A percentile compares a stretch with the other conserved stretches of the same genome.
Conservation (phyloP, 2,329 filamentous ascomycete species). For the Fusarium gaditjirri region DNA sequence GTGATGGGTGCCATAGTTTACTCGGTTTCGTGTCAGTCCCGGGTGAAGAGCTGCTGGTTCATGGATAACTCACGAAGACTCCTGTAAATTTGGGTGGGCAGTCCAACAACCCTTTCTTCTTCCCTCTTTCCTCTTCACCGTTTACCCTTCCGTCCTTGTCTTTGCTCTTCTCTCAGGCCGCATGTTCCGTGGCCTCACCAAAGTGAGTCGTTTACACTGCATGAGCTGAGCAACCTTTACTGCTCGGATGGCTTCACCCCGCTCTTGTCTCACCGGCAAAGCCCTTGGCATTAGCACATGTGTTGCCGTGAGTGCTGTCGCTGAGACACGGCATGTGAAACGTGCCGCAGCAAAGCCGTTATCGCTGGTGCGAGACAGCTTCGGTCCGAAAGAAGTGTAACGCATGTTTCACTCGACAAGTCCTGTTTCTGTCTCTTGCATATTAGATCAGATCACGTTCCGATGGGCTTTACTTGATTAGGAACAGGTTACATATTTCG, state of each 20-base stretch:
- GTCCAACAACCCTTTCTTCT: not conserved
- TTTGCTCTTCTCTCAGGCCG: not conserved
- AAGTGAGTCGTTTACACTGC: accelerated
- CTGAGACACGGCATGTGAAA: not conserved
- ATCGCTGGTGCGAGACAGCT: not conserved
- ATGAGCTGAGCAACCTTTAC: not conserved
- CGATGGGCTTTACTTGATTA: not conserved
- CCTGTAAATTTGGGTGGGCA: not conserved
- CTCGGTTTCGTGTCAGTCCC: not conserved
- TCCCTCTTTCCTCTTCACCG: accelerated
- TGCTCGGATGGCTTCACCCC: not conserved
- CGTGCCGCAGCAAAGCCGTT: no score
- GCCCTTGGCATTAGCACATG: not conserved
- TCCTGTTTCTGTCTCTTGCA: not conserved
- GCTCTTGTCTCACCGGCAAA: not conserved
- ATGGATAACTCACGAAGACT: not conserved
- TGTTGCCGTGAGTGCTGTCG: not conserved
- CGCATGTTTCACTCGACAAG: not conserved
- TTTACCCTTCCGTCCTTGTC: accelerated
- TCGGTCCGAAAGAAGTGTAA: not conserved
- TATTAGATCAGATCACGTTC: not conserved
- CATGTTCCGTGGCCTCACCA: not conserved
- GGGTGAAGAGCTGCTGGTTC: not conserved
- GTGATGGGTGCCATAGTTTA: not conserved
- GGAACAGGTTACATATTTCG: not conserved